Evolutionary conservation across 768 basidiomycete species (phyloP), one percentile per base, ranked within the genome.

Genomic region (Suillus luteus): DNA sequence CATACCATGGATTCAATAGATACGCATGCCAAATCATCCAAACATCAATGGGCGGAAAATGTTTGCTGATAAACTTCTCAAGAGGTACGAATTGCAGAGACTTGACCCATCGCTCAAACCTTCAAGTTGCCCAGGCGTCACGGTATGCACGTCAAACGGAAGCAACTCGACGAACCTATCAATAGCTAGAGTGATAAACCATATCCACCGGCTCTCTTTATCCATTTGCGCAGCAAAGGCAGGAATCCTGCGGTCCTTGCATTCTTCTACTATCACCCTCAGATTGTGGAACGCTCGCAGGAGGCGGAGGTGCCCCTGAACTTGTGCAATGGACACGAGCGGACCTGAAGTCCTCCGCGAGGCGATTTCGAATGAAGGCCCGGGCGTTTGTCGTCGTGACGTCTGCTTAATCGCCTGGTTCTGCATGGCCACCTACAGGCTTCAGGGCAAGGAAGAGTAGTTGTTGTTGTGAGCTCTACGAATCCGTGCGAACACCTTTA

Each of bases 21-120:
- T 81, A 80, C 1, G 78, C 79, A 22, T 80, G 79, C 76, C 80
- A 79, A 22, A 80, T 76, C 78, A 80, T 78, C 71, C 76, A 75
- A 27, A 80, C 79, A 46, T 80, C 80, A 37, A 77, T 35, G 14
- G 79, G 79, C 0, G 79, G 79, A 17, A 76, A 51, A 12, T 76
- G 66, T 5, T 58, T 62, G 27, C 61, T 31, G 38, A 77, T 63
- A 40, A 76, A 76, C 41, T 65, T 67, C 59, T 71, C 73, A 11
- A 76, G 63, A 3, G 68, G 51, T 49, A 68, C 71, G 57, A 67
- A 65, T 46, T 68, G 62, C 60, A 76, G 54, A 5, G 67, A 71
- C 27, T 55, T 55, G 24, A 73, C 66, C 79, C 79, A 80, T 19
- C 65, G 70, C 43, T 79, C 71, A 52, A 80, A 81, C 58, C 79